phyloP scores from a whole-genome alignment of 345 rosid species.

The Camelina neglecta region DNA sequence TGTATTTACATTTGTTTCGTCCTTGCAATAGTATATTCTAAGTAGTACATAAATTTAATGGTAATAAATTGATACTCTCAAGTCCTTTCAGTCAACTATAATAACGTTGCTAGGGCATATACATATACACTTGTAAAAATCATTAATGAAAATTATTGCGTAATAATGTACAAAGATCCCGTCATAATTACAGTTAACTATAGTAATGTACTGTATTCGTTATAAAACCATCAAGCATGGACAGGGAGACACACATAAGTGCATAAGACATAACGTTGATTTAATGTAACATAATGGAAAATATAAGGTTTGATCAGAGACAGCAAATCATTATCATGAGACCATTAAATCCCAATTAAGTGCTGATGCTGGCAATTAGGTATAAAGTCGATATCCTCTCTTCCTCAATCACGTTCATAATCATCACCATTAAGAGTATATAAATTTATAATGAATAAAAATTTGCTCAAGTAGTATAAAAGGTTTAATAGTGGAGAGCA shows the following conservation, averaged over 20 bases:
- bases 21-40: neutral
- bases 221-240: constrained; percentile 23
- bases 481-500: constrained; percentile 1
- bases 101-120: neutral
- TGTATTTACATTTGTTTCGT: neutral
- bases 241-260: constrained; percentile 11
- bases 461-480: neutral
- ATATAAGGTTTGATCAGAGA: constrained; percentile 19
- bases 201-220: neutral
- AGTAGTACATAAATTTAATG: neutral
- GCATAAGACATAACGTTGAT: constrained; percentile 1
- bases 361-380: constrained; percentile 44
- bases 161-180: constrained; percentile 13
- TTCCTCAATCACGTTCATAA: constrained; percentile 36
- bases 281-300: neutral
- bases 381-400: constrained; percentile 40
- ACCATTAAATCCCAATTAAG: constrained; percentile 34
- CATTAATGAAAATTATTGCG: neutral
- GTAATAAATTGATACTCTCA: neutral
- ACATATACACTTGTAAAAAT: too few relatives aligned
- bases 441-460: neutral
- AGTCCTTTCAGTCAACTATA: neutral
- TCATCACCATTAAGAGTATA: constrained; percentile 29
- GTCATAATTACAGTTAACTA: constrained; percentile 9
- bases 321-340: constrained; percentile 32